phyloP scores from a whole-genome alignment of 257 asterid species.

The Scutellaria galericulata region DNA sequence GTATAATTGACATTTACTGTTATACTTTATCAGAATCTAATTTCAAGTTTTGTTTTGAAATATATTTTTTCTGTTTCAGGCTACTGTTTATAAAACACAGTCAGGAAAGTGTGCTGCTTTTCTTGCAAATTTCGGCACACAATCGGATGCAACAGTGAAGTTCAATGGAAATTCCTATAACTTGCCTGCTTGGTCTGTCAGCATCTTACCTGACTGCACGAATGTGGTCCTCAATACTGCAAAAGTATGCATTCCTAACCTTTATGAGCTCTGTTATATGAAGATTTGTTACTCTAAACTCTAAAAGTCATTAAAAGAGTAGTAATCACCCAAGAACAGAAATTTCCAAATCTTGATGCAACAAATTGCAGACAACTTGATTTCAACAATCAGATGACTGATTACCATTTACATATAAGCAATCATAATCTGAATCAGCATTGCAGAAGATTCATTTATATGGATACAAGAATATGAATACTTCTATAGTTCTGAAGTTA shows the following conservation, averaged over 20 bases:
- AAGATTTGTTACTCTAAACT: neutral
- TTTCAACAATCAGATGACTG: neutral
- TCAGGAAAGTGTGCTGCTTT: constrained; percentile 82
- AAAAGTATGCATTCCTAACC: constrained; percentile 52
- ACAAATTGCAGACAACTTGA: neutral
- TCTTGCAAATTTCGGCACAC: constrained; percentile 66
- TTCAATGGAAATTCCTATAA: constrained; percentile 70
- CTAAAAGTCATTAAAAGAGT: neutral
- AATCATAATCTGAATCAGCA: neutral
- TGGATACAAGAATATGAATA: neutral
- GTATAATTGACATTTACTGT: too few relatives aligned
- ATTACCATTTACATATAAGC: neutral
- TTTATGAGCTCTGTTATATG: neutral
- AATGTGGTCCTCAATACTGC: constrained; percentile 77
- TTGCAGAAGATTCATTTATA: neutral
- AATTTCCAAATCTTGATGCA: neutral
- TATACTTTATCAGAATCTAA: too few relatives aligned
- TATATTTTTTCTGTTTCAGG: constrained; percentile 49
- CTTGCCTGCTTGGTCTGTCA: constrained; percentile 92
- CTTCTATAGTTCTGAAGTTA: constrained; percentile 8
- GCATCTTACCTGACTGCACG: constrained; percentile 92
- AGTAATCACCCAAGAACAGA: neutral
- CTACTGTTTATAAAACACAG: constrained; percentile 65
- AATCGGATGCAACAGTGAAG: constrained; percentile 62
- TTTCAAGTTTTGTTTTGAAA: too few relatives aligned